Percentiles rank a stretch among this genome's conserved stretches.
phyloP scores from a whole-genome alignment of 306 rosid species.

The Acacia crassicarpa region DNA sequence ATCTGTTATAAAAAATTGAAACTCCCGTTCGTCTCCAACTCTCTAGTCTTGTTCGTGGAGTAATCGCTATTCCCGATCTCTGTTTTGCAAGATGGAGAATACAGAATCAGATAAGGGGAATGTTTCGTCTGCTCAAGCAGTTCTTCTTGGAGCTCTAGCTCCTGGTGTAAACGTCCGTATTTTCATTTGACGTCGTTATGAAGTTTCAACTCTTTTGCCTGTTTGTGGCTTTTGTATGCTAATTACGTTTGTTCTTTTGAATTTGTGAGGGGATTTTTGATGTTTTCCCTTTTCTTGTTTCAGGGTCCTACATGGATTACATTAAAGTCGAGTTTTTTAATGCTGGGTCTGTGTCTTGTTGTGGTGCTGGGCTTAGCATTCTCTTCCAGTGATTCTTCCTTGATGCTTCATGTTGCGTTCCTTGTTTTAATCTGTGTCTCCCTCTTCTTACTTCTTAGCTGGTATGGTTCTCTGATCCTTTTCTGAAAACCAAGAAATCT shows the following conservation, averaged over 20 bases:
- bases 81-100: slow-evolving; percentile 39
- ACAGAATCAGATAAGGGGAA: slow-evolving; percentile 40
- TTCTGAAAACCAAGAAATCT: background rate
- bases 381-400: slow-evolving; percentile 77
- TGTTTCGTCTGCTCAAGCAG: slow-evolving; percentile 76
- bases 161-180: slow-evolving; percentile 82
- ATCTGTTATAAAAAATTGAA: background rate
- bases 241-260: background rate
- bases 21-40: background rate
- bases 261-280: background rate
- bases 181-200: background rate
- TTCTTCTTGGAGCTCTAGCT: slow-evolving; percentile 85
- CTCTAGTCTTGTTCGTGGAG: background rate
- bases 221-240: background rate
- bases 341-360: slow-evolving; percentile 76
- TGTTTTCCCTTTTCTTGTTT: slow-evolving; percentile 12
- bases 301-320: slow-evolving; percentile 90
- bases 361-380: slow-evolving; percentile 82
- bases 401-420: slow-evolving; percentile 76
- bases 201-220: background rate
- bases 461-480: slow-evolving; percentile 47
- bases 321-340: slow-evolving; percentile 58
- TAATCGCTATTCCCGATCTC: slow-evolving; percentile 15
- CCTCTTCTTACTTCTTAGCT: slow-evolving; percentile 86
- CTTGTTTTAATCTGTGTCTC: slow-evolving; percentile 66